These are phyloP conservation scores for Cucurbitaria berberidis DNA, from an alignment of 2,329 filamentous ascomycete genomes.

Conservation along the genomic window DNA sequence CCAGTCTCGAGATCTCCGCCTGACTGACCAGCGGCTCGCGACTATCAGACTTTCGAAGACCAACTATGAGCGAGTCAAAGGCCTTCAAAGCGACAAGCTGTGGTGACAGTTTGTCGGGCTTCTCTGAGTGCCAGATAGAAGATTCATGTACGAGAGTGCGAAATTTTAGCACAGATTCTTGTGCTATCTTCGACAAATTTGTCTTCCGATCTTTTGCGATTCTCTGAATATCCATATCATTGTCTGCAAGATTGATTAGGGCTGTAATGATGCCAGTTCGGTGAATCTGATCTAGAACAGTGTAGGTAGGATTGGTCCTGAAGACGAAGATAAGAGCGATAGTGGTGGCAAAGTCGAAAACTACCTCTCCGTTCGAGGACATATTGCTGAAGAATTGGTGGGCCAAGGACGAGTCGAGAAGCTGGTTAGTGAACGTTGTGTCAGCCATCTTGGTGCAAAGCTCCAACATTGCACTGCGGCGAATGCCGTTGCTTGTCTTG, in stretches of 20 bases:
- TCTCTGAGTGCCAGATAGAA: slow-evolving; percentile 65
- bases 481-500: slow-evolving; percentile 48
- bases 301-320: slow-evolving; percentile 64
- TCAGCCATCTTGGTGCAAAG: slow-evolving; percentile 62
- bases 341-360: slow-evolving; percentile 67
- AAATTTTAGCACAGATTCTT: slow-evolving; percentile 62
- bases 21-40: slow-evolving; percentile 56
- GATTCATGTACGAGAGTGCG: slow-evolving; percentile 61
- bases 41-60: slow-evolving; percentile 57
- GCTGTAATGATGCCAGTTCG: slow-evolving; percentile 62
- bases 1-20: slow-evolving; percentile 45
- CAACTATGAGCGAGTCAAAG: slow-evolving; percentile 63
- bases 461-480: slow-evolving; percentile 62
- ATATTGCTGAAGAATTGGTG: slow-evolving; percentile 70
- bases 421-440: slow-evolving; percentile 70
- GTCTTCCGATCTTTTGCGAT: slow-evolving; percentile 69
- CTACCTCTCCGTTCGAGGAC: slow-evolving; percentile 51
- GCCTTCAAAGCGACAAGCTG: slow-evolving; percentile 69
- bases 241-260: slow-evolving; percentile 62
- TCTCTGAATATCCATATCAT: slow-evolving; percentile 60
- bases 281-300: slow-evolving; percentile 64
- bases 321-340: slow-evolving; percentile 69
- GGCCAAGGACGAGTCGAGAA: slow-evolving; percentile 76
- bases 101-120: slow-evolving; percentile 63
- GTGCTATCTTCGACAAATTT: slow-evolving; percentile 72